Conservation (phyloP, 257 asterid genomes). For the Anisodus acutangulus region DNA sequence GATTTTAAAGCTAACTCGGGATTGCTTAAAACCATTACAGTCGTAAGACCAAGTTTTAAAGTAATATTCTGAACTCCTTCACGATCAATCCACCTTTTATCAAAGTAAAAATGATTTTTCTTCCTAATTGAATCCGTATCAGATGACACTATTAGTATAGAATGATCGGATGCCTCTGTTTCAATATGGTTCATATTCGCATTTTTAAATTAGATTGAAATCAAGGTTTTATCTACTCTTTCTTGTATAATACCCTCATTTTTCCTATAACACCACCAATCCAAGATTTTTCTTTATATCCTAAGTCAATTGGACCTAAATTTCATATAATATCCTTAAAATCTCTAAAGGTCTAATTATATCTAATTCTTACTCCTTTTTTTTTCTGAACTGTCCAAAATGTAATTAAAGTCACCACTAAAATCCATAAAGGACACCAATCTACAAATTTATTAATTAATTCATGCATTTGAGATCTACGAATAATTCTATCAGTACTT, state of each 20-base stretch:
- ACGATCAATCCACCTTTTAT: background rate
- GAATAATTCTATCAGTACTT: background rate
- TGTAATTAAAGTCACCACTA: background rate
- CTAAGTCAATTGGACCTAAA: background rate
- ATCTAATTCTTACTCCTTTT: background rate
- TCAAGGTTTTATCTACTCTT: background rate
- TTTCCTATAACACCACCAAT: background rate
- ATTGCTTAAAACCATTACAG: background rate
- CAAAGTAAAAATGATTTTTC: background rate
- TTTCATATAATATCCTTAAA: too few relatives aligned
- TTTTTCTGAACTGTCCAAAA: background rate
- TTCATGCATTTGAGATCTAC: background rate
- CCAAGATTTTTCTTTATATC: background rate
- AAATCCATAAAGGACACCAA: background rate
- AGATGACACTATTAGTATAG: background rate
- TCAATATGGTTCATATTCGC: background rate
- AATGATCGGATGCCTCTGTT: background rate
- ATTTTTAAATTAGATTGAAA: too few relatives aligned
- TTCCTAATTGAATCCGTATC: background rate
- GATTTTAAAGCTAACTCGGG: too few relatives aligned
- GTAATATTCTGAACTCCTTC: background rate
- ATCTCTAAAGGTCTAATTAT: too few relatives aligned
- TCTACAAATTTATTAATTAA: too few relatives aligned
- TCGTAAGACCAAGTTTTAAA: background rate
- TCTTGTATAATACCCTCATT: background rate